Percentiles rank a stretch among this genome's conserved stretches.
These are phyloP conservation scores for Phytophthora parvispora DNA, from an alignment of 352 stramenopile genomes.

Conservation along the genomic window DNA sequence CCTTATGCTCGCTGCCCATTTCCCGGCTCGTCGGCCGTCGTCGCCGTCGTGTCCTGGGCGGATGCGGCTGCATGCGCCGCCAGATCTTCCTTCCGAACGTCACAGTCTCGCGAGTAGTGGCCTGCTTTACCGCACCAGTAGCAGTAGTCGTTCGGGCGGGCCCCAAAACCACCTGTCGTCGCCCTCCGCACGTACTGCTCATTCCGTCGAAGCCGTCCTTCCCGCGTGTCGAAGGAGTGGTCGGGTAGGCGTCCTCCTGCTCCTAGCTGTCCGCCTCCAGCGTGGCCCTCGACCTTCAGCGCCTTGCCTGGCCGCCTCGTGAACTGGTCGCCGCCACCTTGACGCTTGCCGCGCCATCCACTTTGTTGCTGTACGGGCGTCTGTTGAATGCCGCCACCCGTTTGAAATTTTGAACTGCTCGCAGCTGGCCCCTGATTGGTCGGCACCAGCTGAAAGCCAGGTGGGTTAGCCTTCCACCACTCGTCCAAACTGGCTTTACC, in stretches of 20 bases:
- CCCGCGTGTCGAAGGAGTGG: too few relatives aligned
- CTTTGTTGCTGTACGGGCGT: too few relatives aligned
- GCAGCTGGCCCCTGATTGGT: not conserved
- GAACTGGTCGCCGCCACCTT: not conserved
- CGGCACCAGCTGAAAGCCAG: not conserved
- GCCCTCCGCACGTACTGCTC: too few relatives aligned
- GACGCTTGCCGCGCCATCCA: not conserved
- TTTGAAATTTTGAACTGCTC: not conserved
- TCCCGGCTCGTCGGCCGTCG: not conserved
- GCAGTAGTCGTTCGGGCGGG: too few relatives aligned
- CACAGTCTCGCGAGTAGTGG: not conserved
- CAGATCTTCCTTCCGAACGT: not conserved
- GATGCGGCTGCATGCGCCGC: too few relatives aligned
- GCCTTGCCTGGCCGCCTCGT: not conserved
- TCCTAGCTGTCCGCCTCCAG: not conserved
- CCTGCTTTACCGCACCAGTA: too few relatives aligned
- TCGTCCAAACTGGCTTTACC: not conserved
- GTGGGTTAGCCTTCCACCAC: conserved; percentile 3
- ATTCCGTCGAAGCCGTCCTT: not conserved
- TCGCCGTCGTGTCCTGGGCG: too few relatives aligned
- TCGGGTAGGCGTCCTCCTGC: too few relatives aligned
- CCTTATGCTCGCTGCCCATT: not conserved
- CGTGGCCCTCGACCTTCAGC: not conserved
- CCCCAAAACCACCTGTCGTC: too few relatives aligned
- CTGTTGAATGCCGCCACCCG: not conserved